Evolutionary conservation across 371 early-diverging fungal genomes (phyloP).

Genomic region (Syncephalastrum monosporum): DNA sequence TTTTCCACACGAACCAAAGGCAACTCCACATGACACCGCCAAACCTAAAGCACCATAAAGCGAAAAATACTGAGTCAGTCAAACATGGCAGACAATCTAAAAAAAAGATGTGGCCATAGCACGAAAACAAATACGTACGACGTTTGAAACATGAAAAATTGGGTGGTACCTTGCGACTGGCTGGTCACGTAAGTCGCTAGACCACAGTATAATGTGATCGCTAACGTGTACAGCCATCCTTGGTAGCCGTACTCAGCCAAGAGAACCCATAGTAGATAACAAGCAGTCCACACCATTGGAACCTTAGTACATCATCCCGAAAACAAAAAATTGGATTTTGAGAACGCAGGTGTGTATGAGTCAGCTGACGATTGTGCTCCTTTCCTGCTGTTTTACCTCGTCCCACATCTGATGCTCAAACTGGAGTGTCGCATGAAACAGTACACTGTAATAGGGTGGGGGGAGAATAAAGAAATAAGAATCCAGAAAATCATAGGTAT

Average conservation of each 20-base stretch:
- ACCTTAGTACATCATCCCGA: conserved; percentile 19
- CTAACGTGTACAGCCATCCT: conserved; percentile 10
- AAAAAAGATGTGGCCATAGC: too few species aligned
- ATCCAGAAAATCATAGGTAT: not conserved
- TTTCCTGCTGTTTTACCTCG: conserved; percentile 26
- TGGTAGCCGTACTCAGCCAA: conserved; percentile 30
- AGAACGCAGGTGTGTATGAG: too few species aligned
- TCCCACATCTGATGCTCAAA: conserved; percentile 51
- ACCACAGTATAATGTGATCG: conserved; percentile 30
- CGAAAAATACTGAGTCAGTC: not conserved
- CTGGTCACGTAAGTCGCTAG: conserved; percentile 41
- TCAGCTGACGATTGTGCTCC: not conserved
- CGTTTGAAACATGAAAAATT: conserved; percentile 45
- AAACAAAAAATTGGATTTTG: too few species aligned
- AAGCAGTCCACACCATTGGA: conserved; percentile 47
- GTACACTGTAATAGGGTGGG: conserved; percentile 18
- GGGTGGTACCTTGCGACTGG: conserved; percentile 33
- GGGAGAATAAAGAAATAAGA: not conserved
- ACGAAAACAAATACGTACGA: conserved; percentile 22
- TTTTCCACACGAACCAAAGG: conserved; percentile 36
- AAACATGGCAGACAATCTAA: not conserved
- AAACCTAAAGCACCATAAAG: conserved; percentile 19
- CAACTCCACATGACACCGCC: conserved; percentile 47
- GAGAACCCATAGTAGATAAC: conserved; percentile 36
- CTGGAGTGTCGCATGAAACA: conserved; percentile 43